Conservation (phyloP, 805 yeast species). For the Debaryomyces hansenii region DNA sequence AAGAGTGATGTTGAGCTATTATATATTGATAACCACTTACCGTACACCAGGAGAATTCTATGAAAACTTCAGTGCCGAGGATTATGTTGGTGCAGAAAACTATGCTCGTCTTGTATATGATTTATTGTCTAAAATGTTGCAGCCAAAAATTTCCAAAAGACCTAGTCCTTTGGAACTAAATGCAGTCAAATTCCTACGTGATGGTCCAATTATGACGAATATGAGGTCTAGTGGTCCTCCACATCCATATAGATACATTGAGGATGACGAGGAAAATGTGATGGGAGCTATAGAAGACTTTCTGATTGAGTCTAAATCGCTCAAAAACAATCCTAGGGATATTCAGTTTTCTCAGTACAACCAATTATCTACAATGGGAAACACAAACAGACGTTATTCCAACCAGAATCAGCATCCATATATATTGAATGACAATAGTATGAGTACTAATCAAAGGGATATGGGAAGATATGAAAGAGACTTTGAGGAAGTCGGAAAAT, state of each 20-base stretch:
- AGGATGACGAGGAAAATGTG: background rate
- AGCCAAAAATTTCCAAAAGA: conserved; percentile 63
- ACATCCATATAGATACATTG: background rate
- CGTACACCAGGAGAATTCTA: conserved; percentile 45
- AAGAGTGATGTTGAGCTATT: conserved; percentile 44
- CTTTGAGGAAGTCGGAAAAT: conserved; percentile 87
- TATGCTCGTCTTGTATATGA: conserved; percentile 66
- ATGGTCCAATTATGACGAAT: conserved; percentile 49
- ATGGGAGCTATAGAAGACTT: background rate
- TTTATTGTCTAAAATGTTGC: conserved; percentile 66
- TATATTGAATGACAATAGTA: conserved; percentile 1
- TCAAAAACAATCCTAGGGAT: background rate
- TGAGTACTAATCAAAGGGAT: conserved; percentile 4
- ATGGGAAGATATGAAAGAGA: conserved; percentile 84
- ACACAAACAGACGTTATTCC: conserved; percentile 23
- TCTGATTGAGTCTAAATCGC: background rate
- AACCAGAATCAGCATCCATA: conserved; percentile 13
- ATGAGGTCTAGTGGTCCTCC: background rate
- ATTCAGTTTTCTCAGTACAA: background rate
- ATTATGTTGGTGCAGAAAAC: conserved; percentile 60
- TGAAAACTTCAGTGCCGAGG: conserved; percentile 19
- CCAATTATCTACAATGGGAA: background rate
- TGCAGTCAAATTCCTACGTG: conserved; percentile 79
- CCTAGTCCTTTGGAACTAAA: conserved; percentile 82
- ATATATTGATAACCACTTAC: conserved; percentile 62